Evolutionary conservation across 257 asterid species (phyloP).

Genomic region (Gynochthodes officinalis): DNA sequence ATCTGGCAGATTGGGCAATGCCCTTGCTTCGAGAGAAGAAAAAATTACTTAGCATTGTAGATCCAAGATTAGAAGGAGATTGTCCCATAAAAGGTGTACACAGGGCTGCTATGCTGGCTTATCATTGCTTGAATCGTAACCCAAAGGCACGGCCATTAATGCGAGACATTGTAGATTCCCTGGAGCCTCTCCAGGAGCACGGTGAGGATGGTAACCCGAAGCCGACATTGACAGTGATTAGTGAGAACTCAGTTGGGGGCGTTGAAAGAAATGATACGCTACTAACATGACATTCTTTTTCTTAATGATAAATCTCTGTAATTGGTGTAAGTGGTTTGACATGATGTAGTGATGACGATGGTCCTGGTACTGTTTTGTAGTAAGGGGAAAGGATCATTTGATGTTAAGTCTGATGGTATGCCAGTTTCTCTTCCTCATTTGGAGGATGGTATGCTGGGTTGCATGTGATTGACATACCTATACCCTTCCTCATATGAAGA

Average conservation of each 20-base stretch:
- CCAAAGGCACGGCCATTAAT: slow-evolving; percentile 89
- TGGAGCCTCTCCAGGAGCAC: slow-evolving; percentile 75
- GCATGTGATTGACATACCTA: not conserved
- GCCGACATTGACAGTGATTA: slow-evolving; percentile 43
- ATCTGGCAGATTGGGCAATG: slow-evolving; percentile 89
- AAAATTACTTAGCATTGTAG: slow-evolving; percentile 66
- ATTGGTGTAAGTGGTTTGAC: no score
- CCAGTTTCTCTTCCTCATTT: not conserved
- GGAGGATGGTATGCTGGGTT: not conserved
- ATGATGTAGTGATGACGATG: no score
- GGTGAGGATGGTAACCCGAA: slow-evolving; percentile 28
- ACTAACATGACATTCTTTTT: slow-evolving; percentile 10
- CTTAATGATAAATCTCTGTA: no score
- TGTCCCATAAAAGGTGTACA: slow-evolving; percentile 71
- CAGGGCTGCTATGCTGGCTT: slow-evolving; percentile 87
- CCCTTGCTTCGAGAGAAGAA: slow-evolving; percentile 78
- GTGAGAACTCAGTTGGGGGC: slow-evolving; percentile 28
- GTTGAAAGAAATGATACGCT: slow-evolving; percentile 23
- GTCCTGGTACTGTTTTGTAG: no score
- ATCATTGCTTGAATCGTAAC: slow-evolving; percentile 78
- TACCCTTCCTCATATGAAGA: not conserved
- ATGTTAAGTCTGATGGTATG: not conserved
- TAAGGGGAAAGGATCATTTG: no score
- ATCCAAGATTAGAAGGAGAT: slow-evolving; percentile 74
- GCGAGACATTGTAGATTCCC: slow-evolving; percentile 84